Evolutionary conservation across 2,329 filamentous ascomycete species (phyloP), one percentile per base, ranked within the genome.

Genomic region (Graphilbum ipis-grandicollis): DNA sequence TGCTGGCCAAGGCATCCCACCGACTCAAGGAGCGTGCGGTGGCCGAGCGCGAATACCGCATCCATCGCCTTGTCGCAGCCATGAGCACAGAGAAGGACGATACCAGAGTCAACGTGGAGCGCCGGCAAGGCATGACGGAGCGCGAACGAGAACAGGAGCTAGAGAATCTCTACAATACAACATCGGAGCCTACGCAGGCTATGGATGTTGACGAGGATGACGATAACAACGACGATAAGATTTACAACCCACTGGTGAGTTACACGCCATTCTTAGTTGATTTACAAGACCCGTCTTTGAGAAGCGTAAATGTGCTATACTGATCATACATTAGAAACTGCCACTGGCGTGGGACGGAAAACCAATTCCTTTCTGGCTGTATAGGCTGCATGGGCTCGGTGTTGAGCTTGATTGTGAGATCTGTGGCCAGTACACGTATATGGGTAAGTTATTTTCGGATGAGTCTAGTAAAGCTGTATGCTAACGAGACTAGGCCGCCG

Each of bases 271-370:
- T n/a, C n/a, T n/a, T n/a, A n/a, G n/a, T n/a, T n/a, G n/a, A n/a
- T n/a, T n/a, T n/a, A n/a, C n/a, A n/a, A n/a, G n/a, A n/a, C n/a
- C n/a, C n/a, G n/a, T n/a, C n/a, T n/a, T n/a, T n/a, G n/a, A n/a
- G n/a, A n/a, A n/a, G n/a, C n/a, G n/a, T n/a, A 31, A 23, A 4
- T 23, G 6, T 23, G 21, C 21, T 23, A 10, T 23, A 12, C 25
- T 25, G 14, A 33, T 15, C 10, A 14, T 21, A 8, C 4, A 15
- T 9, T 18, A 41, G 37, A 98, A 98, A 53, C 67, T 98, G 2
- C 90, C 90, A 0, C 68, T 98, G 8, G 88, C 84, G 3, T 98
- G 92, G 92, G 90, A 98, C 47, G 90, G 92, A 48, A 98, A 98
- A 53, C 90, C 92, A 0, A 98, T 98, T 48, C 90, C 92, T 0